Evolutionary conservation across 805 yeast genomes (phyloP).

Genomic region (Zygoascus ofunaensis): DNA sequence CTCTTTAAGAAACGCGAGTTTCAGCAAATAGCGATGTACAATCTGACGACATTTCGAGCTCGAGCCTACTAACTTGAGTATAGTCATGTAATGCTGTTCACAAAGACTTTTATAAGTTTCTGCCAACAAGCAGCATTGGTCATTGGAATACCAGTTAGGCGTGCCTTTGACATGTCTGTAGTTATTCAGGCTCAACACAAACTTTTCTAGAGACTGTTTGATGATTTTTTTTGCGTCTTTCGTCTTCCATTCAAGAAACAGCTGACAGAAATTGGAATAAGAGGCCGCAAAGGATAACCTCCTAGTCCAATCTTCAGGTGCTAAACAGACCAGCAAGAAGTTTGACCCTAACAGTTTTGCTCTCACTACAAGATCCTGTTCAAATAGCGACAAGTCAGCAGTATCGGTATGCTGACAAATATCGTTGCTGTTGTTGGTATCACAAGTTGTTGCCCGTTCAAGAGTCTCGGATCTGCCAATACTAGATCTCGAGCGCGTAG

Average conservation of each 20-base stretch:
- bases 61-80: constrained; percentile 1
- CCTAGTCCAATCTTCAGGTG: constrained; percentile 10
- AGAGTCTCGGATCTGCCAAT: too few relatives aligned
- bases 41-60: background rate
- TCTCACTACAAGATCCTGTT: background rate
- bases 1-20: constrained; percentile 1
- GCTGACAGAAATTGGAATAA: constrained; percentile 10
- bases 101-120: background rate
- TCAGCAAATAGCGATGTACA: background rate
- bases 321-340: constrained; percentile 13
- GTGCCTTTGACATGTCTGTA: background rate
- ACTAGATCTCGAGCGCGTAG: too few relatives aligned
- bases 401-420: too few relatives aligned
- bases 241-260: constrained; percentile 14
- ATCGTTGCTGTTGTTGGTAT: too few relatives aligned
- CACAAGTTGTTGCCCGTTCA: too few relatives aligned
- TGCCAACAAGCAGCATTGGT: too few relatives aligned
- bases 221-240: constrained; percentile 12
- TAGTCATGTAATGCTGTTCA: constrained; percentile 2
- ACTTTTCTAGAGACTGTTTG: background rate
- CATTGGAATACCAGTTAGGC: background rate
- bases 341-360: constrained; percentile 8
- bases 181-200: background rate
- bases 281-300: constrained; percentile 15
- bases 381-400: too few relatives aligned